Evolutionary conservation across 2,329 filamentous ascomycete genomes (phyloP), one percentile per base, ranked within the genome.

Genomic region (Clathrospora elynae): DNA sequence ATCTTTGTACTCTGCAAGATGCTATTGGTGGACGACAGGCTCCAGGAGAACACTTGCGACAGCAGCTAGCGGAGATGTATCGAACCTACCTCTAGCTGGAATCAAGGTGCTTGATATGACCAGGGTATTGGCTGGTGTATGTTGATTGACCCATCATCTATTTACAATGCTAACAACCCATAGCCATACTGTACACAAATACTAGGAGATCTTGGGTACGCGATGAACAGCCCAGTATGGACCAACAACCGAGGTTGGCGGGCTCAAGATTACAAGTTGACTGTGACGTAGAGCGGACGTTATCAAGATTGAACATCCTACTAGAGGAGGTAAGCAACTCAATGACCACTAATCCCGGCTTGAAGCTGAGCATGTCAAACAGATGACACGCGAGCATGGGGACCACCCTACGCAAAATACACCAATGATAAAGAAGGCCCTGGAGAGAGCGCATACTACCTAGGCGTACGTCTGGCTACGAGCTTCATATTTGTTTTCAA

Each of bases 141-240:
- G 86, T 79, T 2, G 1, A 1, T 10, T 12, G 7, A 8, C 0
- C 6, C 4, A 12, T 9, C 3, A 2, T 4, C 4, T 24, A 8
- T n/a, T 14, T 2, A 7, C 23, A n/a, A 9, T 42, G n/a, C 62
- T 70, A 23, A 70, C 42, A 24, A 6, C 5, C n/a, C 42, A 10
- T 62, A 97, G 90, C 93, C 93, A 55, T 97, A 97, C 66, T 96
- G 90, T 62, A 97, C 93, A 24, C 93, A 99, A 70, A 96, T 99
- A 39, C 75, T 99, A 7, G 93, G 92, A 42, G 93, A 99, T 72
- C 79, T 99, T 59, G 93, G 93, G 92, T 96, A 83, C 70, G 83
- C 49, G 45, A 56, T 31, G 50, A 48, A 49, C 26, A 35, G 39
- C 48, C 57, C 43, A 54, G 59, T 64, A 65, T 51, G 61, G 55